Evolutionary conservation across 2,329 filamentous ascomycete species (phyloP), one percentile per base, ranked within the genome.

Genomic region (Colletotrichum brevisporum): DNA sequence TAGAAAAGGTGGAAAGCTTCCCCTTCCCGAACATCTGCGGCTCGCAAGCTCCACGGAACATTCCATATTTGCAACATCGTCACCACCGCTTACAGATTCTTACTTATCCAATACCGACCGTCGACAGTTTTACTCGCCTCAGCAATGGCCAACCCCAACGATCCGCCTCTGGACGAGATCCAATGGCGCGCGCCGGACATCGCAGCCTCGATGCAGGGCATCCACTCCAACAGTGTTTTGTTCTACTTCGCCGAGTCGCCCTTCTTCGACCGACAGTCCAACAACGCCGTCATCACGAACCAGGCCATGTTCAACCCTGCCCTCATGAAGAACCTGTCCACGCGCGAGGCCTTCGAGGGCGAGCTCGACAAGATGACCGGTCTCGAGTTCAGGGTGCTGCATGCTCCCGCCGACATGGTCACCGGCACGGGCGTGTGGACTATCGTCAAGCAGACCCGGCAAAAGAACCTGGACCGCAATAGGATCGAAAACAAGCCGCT

Each of bases 341-440:
- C 88, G 0, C 87, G 90, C 53, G 89, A 90, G 74, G 83, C 85
- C 3, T 91, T 92, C 71, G 90, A 92, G 76, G 85, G 82, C 12
- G 88, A 87, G 21, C 80, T 92, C 43, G 85, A 84, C 72, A 88
- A 86, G 66, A 92, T 92, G 90, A 86, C 86, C 1, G 90, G 90
- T 3, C 81, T 91, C 55, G 90, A 92, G 79, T 92, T 89, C 76
- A 84, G 91, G 58, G 89, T 92, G 60, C 88, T 88, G 45, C 87
- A 91, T 75, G 88, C 90, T 72, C 89, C 89, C 1, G 88, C 88
- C 31, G 89, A 91, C 77, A 89, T 86, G 74, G 87, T 84, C 0
- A 88, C 88, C 0, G 88, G 88, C n/a, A 91, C 89, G 0, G 90
- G 89, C 31, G 89, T 92, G 9, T 92, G 90, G 90, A 88, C 91